These are phyloP conservation scores for Ceratocystis diversiconidia DNA, from an alignment of 2,329 filamentous ascomycete species.

Conservation along the genomic window DNA sequence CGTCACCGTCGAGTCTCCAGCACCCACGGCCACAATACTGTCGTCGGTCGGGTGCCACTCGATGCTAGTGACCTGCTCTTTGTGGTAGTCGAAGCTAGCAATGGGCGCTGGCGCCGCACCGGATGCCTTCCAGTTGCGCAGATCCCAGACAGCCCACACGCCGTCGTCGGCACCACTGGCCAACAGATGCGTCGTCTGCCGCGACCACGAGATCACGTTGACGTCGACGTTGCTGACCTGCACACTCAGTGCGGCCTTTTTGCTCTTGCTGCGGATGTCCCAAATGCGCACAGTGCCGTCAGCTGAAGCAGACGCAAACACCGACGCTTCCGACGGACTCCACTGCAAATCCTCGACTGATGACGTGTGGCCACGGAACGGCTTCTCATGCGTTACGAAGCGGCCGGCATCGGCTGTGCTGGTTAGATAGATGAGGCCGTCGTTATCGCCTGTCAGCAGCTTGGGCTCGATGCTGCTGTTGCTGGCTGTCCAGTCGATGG, in stretches of 20 bases:
- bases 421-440: conserved; percentile 78
- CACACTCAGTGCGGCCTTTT: conserved; percentile 75
- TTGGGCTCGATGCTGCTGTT: conserved; percentile 58
- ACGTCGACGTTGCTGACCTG: conserved; percentile 74
- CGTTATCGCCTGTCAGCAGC: conserved; percentile 80
- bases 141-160: conserved; percentile 89
- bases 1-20: conserved; percentile 85
- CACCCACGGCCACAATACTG: conserved; percentile 83
- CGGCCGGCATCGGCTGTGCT: conserved; percentile 75
- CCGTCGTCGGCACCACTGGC: conserved; percentile 90
- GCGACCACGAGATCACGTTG: conserved; percentile 94
- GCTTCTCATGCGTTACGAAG: conserved; percentile 72
- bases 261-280: conserved; percentile 84
- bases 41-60: conserved; percentile 98
- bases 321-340: conserved; percentile 83
- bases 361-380: conserved; percentile 70
- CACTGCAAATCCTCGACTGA: conserved; percentile 94
- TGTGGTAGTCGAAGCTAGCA: conserved; percentile 91
- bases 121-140: conserved; percentile 74
- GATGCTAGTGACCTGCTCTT: conserved; percentile 86
- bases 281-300: conserved; percentile 93
- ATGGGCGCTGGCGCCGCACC: conserved; percentile 58
- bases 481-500: conserved; percentile 60
- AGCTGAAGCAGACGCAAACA: conserved; percentile 86
- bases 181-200: conserved; percentile 73